A percentile compares a stretch with the other conserved stretches of the same genome.
Evolutionary conservation across 306 rosid species (phyloP).

Genomic region (Gynostemma pentaphyllum): DNA sequence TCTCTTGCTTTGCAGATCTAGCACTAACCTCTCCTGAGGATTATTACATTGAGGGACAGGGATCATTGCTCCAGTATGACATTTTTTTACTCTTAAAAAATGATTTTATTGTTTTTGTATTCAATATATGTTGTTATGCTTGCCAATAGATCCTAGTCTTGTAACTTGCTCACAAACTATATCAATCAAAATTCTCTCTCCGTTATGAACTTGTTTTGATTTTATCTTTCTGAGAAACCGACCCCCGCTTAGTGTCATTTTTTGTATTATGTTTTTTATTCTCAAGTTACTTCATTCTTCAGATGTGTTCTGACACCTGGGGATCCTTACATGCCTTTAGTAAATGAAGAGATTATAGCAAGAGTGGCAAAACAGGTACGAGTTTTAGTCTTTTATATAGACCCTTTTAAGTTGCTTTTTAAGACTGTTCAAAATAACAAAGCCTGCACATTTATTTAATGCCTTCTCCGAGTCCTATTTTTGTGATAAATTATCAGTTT

Average conservation of each 20-base stretch:
- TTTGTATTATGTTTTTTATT: neutral
- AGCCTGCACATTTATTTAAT: neutral
- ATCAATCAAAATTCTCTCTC: neutral
- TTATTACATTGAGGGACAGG: constrained; percentile 92
- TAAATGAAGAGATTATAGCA: constrained; percentile 73
- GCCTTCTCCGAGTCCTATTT: neutral
- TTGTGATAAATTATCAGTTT: neutral
- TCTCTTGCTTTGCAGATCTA: constrained; percentile 96
- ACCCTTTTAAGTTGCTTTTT: neutral
- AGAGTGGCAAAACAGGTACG: constrained; percentile 82
- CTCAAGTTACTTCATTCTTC: constrained; percentile 16
- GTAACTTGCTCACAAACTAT: neutral
- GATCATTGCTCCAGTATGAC: constrained; percentile 93
- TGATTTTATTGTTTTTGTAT: neutral
- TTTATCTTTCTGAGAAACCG: neutral
- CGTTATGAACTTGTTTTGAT: neutral
- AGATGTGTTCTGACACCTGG: constrained; percentile 98
- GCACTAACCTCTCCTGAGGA: constrained; percentile 91
- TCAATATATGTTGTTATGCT: neutral
- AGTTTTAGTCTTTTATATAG: neutral
- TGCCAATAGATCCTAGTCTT: neutral
- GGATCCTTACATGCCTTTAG: constrained; percentile 97
- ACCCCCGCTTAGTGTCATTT: neutral
- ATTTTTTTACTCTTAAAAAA: constrained; percentile 1
- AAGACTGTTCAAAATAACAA: neutral